A percentile compares a stretch with the other conserved stretches of the same genome.
Conservation (phyloP, 345 rosid genomes). For the Hypericum androsaemum region DNA sequence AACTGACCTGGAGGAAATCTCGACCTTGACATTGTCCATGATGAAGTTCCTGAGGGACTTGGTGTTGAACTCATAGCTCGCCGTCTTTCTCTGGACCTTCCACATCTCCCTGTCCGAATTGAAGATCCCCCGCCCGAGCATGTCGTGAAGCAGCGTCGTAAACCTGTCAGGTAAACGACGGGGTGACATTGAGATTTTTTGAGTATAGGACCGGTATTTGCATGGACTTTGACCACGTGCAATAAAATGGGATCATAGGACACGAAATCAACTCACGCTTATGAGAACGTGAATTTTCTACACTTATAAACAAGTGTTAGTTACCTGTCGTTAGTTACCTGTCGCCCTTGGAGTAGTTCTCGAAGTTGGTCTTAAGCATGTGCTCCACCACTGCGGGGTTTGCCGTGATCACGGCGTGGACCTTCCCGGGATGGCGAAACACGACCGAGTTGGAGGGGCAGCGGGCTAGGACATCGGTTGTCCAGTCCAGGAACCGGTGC, state of each 20-base stretch:
- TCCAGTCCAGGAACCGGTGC: slow-evolving; percentile 63
- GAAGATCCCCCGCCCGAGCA: slow-evolving; percentile 40
- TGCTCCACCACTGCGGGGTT: slow-evolving; percentile 30
- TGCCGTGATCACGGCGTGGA: slow-evolving; percentile 29
- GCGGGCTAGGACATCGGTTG: slow-evolving; percentile 29
- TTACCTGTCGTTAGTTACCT: slow-evolving; percentile 52
- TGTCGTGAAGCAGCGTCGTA: slow-evolving; percentile 21
- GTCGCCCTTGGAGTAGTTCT: slow-evolving; percentile 36
- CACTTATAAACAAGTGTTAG: no score
- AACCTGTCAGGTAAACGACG: not conserved
- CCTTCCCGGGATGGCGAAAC: slow-evolving; percentile 18
- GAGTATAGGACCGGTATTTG: no score
- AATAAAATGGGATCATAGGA: no score
- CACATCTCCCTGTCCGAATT: slow-evolving; percentile 34
- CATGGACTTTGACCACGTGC: no score
- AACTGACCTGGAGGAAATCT: slow-evolving; percentile 20
- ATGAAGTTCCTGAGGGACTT: slow-evolving; percentile 28
- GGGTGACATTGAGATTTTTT: no score
- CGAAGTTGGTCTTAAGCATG: slow-evolving; percentile 32
- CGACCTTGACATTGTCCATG: slow-evolving; percentile 23
- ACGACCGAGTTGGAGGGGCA: slow-evolving; percentile 21
- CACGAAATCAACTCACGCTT: no score
- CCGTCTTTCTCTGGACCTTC: slow-evolving; percentile 33
- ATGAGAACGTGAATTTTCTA: no score
- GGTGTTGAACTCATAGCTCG: slow-evolving; percentile 38